phyloP scores from a whole-genome alignment of 148 eudicot genomes.

The Cornus controversa region DNA sequence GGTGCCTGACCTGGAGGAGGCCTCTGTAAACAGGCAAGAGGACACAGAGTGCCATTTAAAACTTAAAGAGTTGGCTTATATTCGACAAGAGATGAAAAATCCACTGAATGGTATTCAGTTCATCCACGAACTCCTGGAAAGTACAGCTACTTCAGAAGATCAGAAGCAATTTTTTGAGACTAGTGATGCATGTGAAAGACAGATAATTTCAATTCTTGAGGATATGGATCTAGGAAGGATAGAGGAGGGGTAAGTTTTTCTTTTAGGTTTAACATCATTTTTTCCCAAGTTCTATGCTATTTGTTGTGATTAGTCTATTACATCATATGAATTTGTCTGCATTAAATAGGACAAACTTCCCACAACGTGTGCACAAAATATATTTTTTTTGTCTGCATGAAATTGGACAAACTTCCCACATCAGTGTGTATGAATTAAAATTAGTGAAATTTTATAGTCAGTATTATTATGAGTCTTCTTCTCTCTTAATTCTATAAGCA shows the following conservation, averaged over 20 bases:
- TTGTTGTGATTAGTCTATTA: no score
- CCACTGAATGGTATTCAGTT: conserved; percentile 42
- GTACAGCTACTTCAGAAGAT: conserved; percentile 12
- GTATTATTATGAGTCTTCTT: no score
- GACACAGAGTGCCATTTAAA: conserved; percentile 7
- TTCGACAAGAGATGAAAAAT: conserved; percentile 33
- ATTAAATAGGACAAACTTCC: neutral
- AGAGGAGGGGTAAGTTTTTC: conserved; percentile 29
- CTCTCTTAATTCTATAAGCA: no score
- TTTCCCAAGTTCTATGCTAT: conserved; percentile 1
- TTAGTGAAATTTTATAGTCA: no score
- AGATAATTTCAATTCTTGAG: conserved; percentile 29
- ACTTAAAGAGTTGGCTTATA: conserved; percentile 32
- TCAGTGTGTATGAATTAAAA: no score
- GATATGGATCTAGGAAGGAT: conserved; percentile 19
- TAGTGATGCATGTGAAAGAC: conserved; percentile 43
- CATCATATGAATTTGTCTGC: no score
- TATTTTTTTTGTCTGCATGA: no score
- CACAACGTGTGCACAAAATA: no score
- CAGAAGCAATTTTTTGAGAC: conserved; percentile 44
- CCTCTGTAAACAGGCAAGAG: conserved; percentile 5
- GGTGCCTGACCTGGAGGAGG: neutral
- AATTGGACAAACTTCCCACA: no score
- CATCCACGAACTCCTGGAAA: conserved; percentile 30
- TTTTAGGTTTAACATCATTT: neutral